Conservation (phyloP, 257 asterid species). For the Fraxinus pennsylvanica region DNA sequence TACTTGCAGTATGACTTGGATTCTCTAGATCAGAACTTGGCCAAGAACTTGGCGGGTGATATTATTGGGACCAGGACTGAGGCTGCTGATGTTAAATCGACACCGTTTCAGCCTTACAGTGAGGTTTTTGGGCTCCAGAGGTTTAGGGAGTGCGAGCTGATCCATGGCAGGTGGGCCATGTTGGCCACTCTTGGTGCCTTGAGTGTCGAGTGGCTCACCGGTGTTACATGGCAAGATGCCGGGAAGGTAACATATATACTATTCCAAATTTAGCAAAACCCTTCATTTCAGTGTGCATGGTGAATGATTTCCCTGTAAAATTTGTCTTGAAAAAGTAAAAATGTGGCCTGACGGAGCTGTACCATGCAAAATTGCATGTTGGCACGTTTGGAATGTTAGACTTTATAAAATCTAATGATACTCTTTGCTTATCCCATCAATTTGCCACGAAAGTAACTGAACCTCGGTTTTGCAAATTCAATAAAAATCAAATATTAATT, state of each 20-base stretch:
- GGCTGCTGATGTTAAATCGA: slow-evolving; percentile 58
- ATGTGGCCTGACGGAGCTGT: no score
- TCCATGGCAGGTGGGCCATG: slow-evolving; percentile 99
- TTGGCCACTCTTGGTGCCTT: slow-evolving; percentile 89
- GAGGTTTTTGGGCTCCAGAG: slow-evolving; percentile 92
- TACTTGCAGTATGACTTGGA: slow-evolving; percentile 84
- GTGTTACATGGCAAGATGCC: slow-evolving; percentile 97
- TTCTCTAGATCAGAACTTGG: slow-evolving; percentile 85
- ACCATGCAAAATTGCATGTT: no score
- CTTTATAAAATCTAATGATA: no score
- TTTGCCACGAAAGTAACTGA: no score
- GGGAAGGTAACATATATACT: slow-evolving; percentile 63
- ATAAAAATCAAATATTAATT: no score
- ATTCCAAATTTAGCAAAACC: not conserved
- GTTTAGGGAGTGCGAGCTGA: slow-evolving; percentile 94
- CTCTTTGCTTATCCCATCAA: no score
- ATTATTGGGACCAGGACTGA: slow-evolving; percentile 88
- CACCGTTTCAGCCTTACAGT: slow-evolving; percentile 87
- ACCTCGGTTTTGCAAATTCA: no score
- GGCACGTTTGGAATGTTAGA: no score
- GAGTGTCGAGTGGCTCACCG: slow-evolving; percentile 92
- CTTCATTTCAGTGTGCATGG: not conserved
- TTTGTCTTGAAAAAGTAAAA: not conserved
- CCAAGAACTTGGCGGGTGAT: slow-evolving; percentile 75
- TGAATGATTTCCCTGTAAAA: not conserved